Evolutionary conservation across 768 basidiomycete species (phyloP).

Genomic region (Leccinellum albellum): DNA sequence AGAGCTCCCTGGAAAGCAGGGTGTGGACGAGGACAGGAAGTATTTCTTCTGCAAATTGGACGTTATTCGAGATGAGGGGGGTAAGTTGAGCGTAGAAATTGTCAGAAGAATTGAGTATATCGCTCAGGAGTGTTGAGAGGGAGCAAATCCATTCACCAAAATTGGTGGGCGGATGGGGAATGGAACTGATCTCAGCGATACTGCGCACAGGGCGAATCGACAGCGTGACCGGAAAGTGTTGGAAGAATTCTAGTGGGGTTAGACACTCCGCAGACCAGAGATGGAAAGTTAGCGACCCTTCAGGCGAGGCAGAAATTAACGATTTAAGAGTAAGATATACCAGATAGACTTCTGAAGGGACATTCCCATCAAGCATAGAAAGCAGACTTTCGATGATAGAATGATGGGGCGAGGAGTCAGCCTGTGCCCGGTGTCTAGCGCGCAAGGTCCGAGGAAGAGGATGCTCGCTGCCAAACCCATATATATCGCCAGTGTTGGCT

Average conservation of each 20-base stretch:
- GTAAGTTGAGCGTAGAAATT: constrained; percentile 68
- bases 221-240: constrained; percentile 39
- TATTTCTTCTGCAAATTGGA: constrained; percentile 58
- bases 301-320: constrained; percentile 40
- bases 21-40: constrained; percentile 76
- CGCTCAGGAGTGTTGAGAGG: constrained; percentile 54
- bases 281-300: constrained; percentile 27
- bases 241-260: constrained; percentile 47
- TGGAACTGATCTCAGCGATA: constrained; percentile 36
- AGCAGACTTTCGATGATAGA: constrained; percentile 53
- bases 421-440: constrained; percentile 31
- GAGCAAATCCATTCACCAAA: constrained; percentile 63
- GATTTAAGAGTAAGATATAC: constrained; percentile 67
- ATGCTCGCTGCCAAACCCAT: constrained; percentile 55
- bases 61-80: constrained; percentile 52
- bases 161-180: constrained; percentile 39
- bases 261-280: constrained; percentile 40
- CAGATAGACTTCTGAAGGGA: constrained; percentile 45
- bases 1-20: constrained; percentile 41
- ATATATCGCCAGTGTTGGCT: constrained; percentile 54
- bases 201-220: constrained; percentile 29
- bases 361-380: constrained; percentile 52
- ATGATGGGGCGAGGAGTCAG: constrained; percentile 37
- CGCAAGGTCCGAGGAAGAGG: constrained; percentile 41
- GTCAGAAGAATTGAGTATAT: constrained; percentile 51